A percentile compares a stretch with the other conserved stretches of the same genome.
Conservation (phyloP, 148 eudicot genomes). For the Heliosperma pusillum region DNA sequence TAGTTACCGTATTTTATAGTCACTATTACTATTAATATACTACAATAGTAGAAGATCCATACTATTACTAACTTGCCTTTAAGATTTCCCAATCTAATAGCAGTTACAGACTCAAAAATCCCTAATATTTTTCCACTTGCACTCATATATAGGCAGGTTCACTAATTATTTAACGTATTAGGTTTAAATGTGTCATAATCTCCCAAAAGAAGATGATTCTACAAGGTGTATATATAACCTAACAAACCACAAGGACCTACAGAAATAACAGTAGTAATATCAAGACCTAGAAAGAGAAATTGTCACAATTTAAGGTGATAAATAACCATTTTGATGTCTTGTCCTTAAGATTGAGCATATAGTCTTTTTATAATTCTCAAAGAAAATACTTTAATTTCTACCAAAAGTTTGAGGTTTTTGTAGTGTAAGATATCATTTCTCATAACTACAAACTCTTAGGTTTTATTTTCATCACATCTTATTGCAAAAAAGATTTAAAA, state of each 20-base stretch:
- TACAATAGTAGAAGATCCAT: conserved; percentile 18
- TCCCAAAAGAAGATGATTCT: not conserved
- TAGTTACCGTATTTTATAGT: no score
- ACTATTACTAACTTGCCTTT: not conserved
- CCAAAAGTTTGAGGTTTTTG: no score
- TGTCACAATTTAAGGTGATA: conserved; percentile 15
- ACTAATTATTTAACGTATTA: not conserved
- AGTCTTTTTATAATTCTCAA: no score
- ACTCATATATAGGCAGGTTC: not conserved
- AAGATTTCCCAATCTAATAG: not conserved
- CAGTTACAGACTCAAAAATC: not conserved
- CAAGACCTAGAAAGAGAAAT: conserved; percentile 10
- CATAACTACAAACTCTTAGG: not conserved
- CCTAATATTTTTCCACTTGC: not conserved
- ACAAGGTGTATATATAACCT: not conserved
- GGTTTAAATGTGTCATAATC: not conserved
- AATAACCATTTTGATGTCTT: not conserved
- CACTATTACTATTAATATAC: no score
- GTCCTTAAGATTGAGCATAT: not conserved
- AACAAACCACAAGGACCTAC: not conserved
- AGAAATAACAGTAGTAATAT: not conserved
- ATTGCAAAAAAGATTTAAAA: not conserved
- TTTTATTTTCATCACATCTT: not conserved
- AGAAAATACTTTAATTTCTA: no score
- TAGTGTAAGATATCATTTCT: not conserved